Percentiles rank a stretch among this genome's conserved stretches.
Evolutionary conservation across 202 grass and related monocot species (phyloP).

Genomic region (Schoenoplectus tabernaemontani): DNA sequence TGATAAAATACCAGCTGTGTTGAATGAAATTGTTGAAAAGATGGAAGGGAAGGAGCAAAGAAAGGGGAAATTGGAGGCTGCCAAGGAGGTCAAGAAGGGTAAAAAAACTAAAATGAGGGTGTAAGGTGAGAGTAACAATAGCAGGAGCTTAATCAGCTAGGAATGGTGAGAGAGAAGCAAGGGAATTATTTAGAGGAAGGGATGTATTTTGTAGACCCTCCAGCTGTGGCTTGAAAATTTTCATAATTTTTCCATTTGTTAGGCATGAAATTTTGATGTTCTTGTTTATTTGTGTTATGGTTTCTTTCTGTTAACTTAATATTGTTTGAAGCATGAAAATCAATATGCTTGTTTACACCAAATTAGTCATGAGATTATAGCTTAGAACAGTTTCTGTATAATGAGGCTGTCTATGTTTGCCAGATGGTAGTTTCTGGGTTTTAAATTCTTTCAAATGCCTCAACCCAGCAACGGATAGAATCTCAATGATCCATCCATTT

Average conservation of each 20-base stretch:
- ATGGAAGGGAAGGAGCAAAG: background rate
- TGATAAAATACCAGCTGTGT: background rate
- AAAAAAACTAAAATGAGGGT: background rate
- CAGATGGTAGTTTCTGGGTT: background rate
- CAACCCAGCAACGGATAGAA: background rate
- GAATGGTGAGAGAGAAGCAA: too few relatives aligned
- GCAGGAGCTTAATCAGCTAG: too few relatives aligned
- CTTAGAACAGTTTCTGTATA: background rate
- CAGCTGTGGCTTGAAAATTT: background rate
- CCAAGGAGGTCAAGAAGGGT: background rate
- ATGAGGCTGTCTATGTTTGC: background rate
- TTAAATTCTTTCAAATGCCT: background rate
- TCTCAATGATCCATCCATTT: background rate
- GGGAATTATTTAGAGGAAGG: too few relatives aligned
- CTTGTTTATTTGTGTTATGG: background rate
- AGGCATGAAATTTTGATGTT: background rate
- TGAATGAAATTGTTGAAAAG: background rate
- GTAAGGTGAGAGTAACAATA: background rate
- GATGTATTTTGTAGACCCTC: background rate
- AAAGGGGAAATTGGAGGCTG: background rate
- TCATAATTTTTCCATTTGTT: background rate
- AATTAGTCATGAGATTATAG: background rate
- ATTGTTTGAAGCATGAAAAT: background rate
- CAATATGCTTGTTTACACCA: background rate
- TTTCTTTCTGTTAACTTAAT: background rate